Evolutionary conservation across 208 protist genomes (phyloP).

Genomic region (Acanthamoeba lenticulata): DNA sequence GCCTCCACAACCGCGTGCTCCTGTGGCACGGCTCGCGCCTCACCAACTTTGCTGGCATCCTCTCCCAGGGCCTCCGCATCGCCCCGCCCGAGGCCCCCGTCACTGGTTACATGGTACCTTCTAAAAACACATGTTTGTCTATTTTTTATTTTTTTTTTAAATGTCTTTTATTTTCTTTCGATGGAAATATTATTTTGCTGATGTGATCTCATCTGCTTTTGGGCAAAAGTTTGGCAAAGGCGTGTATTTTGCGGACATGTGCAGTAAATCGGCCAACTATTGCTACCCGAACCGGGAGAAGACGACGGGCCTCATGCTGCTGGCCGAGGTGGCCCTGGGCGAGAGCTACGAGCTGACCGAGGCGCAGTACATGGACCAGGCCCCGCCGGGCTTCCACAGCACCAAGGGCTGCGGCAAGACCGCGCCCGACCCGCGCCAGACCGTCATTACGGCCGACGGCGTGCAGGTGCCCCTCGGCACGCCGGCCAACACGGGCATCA

Average conservation of each 20-base stretch:
- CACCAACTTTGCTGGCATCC: conserved; percentile 78
- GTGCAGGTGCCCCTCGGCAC: conserved; percentile 53
- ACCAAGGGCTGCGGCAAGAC: conserved; percentile 57
- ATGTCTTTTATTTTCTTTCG: not conserved
- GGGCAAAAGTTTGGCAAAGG: conserved; percentile 78
- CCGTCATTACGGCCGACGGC: not conserved
- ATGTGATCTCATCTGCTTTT: not conserved
- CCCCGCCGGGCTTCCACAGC: not conserved
- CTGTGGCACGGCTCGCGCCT: conserved; percentile 75
- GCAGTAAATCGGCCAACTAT: conserved; percentile 63
- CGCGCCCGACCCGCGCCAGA: not conserved
- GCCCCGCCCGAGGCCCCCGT: conserved; percentile 79
- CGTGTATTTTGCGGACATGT: conserved; percentile 68
- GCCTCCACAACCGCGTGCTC: conserved; percentile 24
- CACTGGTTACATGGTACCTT: conserved; percentile 81
- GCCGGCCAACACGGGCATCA: not conserved
- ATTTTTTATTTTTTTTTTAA: not conserved
- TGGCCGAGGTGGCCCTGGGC: conserved; percentile 72
- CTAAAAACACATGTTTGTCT: conserved; percentile 62
- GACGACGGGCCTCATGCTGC: conserved; percentile 63
- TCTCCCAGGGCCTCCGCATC: conserved; percentile 79
- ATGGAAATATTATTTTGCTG: not conserved
- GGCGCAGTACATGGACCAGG: conserved; percentile 68
- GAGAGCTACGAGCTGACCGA: not conserved
- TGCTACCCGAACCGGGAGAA: conserved; percentile 28